Base-by-base conservation (phyloP, 352 stramenopile genomes). In the Phytophthora pini region DNA sequence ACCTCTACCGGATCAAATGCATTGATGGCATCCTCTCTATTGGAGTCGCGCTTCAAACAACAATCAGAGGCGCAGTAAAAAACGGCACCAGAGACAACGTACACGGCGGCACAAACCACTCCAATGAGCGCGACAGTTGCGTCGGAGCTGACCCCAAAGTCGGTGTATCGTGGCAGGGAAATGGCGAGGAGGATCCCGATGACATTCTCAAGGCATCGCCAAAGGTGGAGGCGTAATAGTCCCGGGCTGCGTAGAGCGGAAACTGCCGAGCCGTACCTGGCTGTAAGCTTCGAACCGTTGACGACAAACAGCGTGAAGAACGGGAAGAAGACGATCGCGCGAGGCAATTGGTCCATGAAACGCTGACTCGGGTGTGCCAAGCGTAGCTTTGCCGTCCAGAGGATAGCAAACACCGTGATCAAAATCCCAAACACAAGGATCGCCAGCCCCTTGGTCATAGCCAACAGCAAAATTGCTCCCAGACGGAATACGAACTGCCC, bases 281-380 rank as follows among this genome's bases (percentile, higher is more conserved):
- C 67, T 39, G 65, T 76, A 11, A 92, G 17, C 38, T 78, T 61
- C 29, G 83, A 82, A 5, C 68, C 79, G 47, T 92, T 74, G 38
- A 92, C 43, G 17, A 79, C 56, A 29, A 92, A 92, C 43, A 92
- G 54, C 32, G 77, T 82, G 62, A 83, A 92, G 45, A 92, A 79
- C 15, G 83, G 79, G 56, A 92, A 90, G 61, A 87, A 86, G 9
- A 90, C 43, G 17, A 89, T 15, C 6, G 80, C 78, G 2, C 70
- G 71, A 50, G 72, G 70, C 15, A 89, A 47, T 47, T 90, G 79
- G 20, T 74, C 66, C 5, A 63, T 31, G 10, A 48, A 74, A 20
- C 62, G 55, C 4, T 61, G 48, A 32, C 70, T 72, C 10, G 76
- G 70, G 45, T 85, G 74, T 11, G 84, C 75, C 20, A 87, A 68